Evolutionary conservation across 2,329 filamentous ascomycete genomes (phyloP).

Genomic region (Xylariomycetidae sp.): DNA sequence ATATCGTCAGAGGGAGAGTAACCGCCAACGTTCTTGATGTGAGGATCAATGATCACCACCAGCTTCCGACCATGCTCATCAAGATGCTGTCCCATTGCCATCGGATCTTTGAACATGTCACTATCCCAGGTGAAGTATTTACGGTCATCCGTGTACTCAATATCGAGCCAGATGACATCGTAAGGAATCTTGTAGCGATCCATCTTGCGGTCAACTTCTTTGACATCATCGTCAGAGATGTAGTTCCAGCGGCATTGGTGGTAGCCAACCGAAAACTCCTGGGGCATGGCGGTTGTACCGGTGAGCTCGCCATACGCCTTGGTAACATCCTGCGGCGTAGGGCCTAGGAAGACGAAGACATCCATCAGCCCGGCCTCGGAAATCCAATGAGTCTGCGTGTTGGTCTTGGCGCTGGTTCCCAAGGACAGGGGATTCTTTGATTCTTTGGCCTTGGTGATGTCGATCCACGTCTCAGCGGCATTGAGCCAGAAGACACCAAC

Average conservation of each 20-base stretch:
- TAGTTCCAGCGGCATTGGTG: slow-evolving; percentile 99
- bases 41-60: slow-evolving; percentile 91
- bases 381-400: slow-evolving; percentile 92
- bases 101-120: slow-evolving; percentile 79
- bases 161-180: slow-evolving; percentile 97
- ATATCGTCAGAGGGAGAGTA: slow-evolving; percentile 76
- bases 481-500: slow-evolving; percentile 98
- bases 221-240: slow-evolving; percentile 92
- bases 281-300: slow-evolving; percentile 83
- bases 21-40: slow-evolving; percentile 85
- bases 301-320: slow-evolving; percentile 84
- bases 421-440: slow-evolving; percentile 71
- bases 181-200: slow-evolving; percentile 94
- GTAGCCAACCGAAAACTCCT: slow-evolving; percentile 87
- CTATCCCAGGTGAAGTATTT: slow-evolving; percentile 98
- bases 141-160: slow-evolving; percentile 94
- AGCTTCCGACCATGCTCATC: slow-evolving; percentile 82
- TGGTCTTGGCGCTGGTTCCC: slow-evolving; percentile 60
- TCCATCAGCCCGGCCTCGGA: slow-evolving; percentile 88
- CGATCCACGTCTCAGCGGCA: slow-evolving; percentile 93
- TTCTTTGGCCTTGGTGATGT: slow-evolving; percentile 76
- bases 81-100: slow-evolving; percentile 81
- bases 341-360: slow-evolving; percentile 90
- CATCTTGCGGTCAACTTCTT: slow-evolving; percentile 92
- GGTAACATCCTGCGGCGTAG: slow-evolving; percentile 74